phyloP scores from a whole-genome alignment of 805 yeast genomes.

The Myxozyma monticola region DNA sequence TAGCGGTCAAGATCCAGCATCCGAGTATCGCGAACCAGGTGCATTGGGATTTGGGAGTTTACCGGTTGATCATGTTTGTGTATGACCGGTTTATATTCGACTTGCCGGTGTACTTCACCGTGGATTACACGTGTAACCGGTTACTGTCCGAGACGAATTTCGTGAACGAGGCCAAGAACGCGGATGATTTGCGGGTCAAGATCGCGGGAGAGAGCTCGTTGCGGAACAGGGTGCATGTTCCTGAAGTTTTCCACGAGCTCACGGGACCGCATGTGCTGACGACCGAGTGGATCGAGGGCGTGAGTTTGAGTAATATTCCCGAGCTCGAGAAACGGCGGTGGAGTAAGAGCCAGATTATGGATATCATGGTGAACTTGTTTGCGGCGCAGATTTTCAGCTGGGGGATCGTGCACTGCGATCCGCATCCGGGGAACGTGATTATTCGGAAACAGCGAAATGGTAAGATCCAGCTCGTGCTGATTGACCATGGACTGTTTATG shows the following conservation, averaged over 20 bases:
- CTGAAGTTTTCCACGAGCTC: constrained; percentile 49
- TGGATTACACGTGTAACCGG: constrained; percentile 58
- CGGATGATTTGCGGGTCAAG: constrained; percentile 43
- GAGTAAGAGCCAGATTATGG: constrained; percentile 48
- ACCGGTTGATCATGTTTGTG: constrained; percentile 50
- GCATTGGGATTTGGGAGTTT: constrained; percentile 60
- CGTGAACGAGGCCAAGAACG: constrained; percentile 55
- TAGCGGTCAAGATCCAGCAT: constrained; percentile 70
- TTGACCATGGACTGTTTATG: constrained; percentile 76
- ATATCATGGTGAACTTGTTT: constrained; percentile 51
- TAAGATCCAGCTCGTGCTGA: constrained; percentile 46
- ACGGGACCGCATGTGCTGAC: constrained; percentile 56
- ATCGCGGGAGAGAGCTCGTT: constrained; percentile 49
- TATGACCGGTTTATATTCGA: constrained; percentile 59
- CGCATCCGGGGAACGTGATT: constrained; percentile 78
- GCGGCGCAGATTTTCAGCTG: constrained; percentile 63
- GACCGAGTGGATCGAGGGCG: constrained; percentile 78
- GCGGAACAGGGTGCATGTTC: constrained; percentile 52
- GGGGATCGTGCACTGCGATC: constrained; percentile 72
- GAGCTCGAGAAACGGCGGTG: constrained; percentile 43
- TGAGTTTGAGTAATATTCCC: constrained; percentile 51
- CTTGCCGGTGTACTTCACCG: constrained; percentile 59
- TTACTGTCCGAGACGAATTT: constrained; percentile 65
- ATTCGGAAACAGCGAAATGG: constrained; percentile 50
- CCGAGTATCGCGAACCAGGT: constrained; percentile 61